A percentile compares a stretch with the other conserved stretches of the same genome.
Evolutionary conservation across 768 basidiomycete species (phyloP).

Genomic region (Dacryopinax primogenitus): DNA sequence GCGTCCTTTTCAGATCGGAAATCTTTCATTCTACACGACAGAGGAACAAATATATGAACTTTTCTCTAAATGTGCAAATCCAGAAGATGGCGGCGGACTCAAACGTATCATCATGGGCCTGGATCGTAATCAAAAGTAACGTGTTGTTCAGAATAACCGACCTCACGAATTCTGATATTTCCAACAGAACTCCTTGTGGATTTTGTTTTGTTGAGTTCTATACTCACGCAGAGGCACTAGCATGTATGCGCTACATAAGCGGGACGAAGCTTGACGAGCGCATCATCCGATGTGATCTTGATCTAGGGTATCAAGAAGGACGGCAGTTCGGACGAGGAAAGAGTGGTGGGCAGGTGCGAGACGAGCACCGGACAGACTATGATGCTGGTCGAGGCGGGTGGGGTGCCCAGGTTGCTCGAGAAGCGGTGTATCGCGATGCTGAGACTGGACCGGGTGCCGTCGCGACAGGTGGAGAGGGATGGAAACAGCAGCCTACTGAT

Average conservation of each 20-base stretch:
- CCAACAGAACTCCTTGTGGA: constrained; percentile 68
- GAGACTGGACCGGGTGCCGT: constrained; percentile 69
- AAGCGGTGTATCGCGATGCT: constrained; percentile 74
- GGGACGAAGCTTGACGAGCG: constrained; percentile 99
- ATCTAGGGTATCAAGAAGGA: constrained; percentile 91
- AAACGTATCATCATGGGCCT: constrained; percentile 93
- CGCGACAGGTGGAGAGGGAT: constrained; percentile 73
- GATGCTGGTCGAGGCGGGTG: constrained; percentile 92
- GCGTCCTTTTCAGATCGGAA: constrained; percentile 53
- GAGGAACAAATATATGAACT: constrained; percentile 94
- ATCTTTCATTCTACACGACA: constrained; percentile 86
- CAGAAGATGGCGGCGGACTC: constrained; percentile 78
- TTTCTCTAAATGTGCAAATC: constrained; percentile 77
- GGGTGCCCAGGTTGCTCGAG: constrained; percentile 64
- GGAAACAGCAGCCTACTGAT: constrained; percentile 39
- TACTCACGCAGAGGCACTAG: constrained; percentile 83
- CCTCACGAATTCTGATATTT: constrained; percentile 9
- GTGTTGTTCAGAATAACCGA: background rate
- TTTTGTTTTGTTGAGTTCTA: constrained; percentile 97
- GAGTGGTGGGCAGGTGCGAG: constrained; percentile 90
- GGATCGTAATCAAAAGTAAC: constrained; percentile 73
- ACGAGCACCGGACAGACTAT: constrained; percentile 94
- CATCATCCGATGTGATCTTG: constrained; percentile 93
- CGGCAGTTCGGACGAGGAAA: constrained; percentile 95
- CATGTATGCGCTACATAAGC: constrained; percentile 83